Conservation (phyloP, 306 rosid species). For the Geum urbanum region DNA sequence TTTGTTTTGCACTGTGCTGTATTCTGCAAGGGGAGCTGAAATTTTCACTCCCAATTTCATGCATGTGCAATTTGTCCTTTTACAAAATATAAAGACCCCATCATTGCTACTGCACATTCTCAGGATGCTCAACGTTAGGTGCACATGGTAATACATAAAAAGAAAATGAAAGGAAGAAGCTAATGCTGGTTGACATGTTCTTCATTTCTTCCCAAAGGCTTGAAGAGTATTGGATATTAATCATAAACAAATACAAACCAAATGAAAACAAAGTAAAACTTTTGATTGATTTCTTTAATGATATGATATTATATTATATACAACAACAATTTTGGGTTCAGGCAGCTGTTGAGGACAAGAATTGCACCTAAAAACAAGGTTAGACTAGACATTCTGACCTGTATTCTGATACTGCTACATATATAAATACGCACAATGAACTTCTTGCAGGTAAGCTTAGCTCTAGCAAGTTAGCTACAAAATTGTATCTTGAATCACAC, state of each 20-base stretch:
- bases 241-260: neutral
- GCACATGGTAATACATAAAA: too few relatives aligned
- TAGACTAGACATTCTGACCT: conserved; percentile 19
- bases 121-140: too few relatives aligned
- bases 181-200: too few relatives aligned
- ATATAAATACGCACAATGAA: conserved; percentile 32
- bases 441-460: conserved; percentile 16
- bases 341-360: conserved; percentile 1
- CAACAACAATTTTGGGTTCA: conserved; percentile 15
- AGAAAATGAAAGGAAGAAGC: too few relatives aligned
- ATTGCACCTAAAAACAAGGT: conserved; percentile 18
- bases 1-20: neutral
- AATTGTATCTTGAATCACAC: conserved; percentile 73
- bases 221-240: neutral
- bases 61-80: too few relatives aligned
- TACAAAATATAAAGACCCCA: too few relatives aligned
- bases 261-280: neutral
- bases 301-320: conserved; percentile 14
- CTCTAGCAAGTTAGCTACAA: conserved; percentile 31
- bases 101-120: too few relatives aligned
- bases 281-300: conserved; percentile 3
- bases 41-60: too few relatives aligned
- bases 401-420: conserved; percentile 17
- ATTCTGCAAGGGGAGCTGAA: too few relatives aligned
- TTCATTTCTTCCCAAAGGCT: too few relatives aligned